Evolutionary conservation across 2,329 filamentous ascomycete species (phyloP), one percentile per base, ranked within the genome.

Genomic region (Ophiostoma ulmi): DNA sequence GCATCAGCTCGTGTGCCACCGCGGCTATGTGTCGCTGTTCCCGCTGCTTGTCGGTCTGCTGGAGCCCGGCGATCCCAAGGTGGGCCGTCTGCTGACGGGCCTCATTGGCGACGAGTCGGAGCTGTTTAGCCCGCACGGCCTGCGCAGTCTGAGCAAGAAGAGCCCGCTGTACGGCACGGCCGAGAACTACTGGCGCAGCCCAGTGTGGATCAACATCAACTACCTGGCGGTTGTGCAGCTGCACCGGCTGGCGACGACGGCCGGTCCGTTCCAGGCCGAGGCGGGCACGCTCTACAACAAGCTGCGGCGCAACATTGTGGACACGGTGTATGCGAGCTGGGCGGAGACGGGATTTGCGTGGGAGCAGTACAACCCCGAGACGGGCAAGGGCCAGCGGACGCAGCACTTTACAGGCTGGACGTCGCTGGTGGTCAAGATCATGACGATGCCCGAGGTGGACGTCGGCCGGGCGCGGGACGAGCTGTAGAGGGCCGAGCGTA

Each of bases 331-430:
- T 82, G 86, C 89, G 71, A 90, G 89, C 78, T 99, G 94, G 94
- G 84, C 90, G 78, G 88, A 92, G 77, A 98, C 95, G 0, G 94
- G 94, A 22, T 98, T 98, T 78, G 95, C 94, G 0, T 99, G 94
- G 94, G 95, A 99, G 81, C 95, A 99, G 81, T 99, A 98, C 80
- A 92, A 97, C 78, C 93, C 94, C 0, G 93, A 97, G 76, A 97
- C 92, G 3, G 95, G 95, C 65, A 87, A 87, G 69, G 95, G 95
- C n/a, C 94, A 98, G 83, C 86, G 95, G 61, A 98, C 94, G 5
- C 93, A 97, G 83, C 94, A 98, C 80, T 99, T 99, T 79, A 97
- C 95, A 0, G 95, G 95, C 68, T 99, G 95, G 95, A 99, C 95
- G n/a, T 97, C 93, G 79, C 83, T 98, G 80, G 92, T 98, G 67